Evolutionary conservation across 116 monocot species (phyloP).

Genomic region (Dioscorea cayenensis): DNA sequence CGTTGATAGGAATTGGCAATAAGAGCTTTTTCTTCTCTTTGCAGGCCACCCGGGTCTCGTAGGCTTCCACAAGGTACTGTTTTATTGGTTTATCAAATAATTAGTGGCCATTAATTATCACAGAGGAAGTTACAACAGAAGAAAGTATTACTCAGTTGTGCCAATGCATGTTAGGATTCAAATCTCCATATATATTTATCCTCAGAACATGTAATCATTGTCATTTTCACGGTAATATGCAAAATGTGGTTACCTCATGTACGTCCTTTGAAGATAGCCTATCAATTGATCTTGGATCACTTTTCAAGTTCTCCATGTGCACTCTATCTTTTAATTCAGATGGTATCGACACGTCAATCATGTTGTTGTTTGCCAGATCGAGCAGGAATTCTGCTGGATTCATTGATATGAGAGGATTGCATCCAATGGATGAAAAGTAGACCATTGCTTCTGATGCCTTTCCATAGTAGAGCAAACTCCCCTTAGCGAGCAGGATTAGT

Average conservation of each 20-base stretch:
- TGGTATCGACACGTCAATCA: slow-evolving; percentile 55
- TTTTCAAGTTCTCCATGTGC: slow-evolving; percentile 35
- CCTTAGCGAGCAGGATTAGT: slow-evolving; percentile 67
- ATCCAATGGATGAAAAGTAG: slow-evolving; percentile 73
- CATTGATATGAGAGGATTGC: slow-evolving; percentile 73
- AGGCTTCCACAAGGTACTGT: slow-evolving; percentile 86
- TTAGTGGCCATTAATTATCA: no score
- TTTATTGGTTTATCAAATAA: slow-evolving; percentile 2
- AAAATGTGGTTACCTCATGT: slow-evolving; percentile 11
- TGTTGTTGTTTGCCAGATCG: slow-evolving; percentile 76
- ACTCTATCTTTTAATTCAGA: slow-evolving; percentile 59
- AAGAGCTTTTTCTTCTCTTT: slow-evolving; percentile 49
- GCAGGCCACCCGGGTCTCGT: slow-evolving; percentile 55
- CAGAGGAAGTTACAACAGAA: no score
- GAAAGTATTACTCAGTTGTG: no score
- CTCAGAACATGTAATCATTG: no score
- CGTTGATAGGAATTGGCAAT: slow-evolving; percentile 37
- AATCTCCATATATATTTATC: no score
- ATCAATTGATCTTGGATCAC: slow-evolving; percentile 24
- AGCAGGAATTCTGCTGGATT: slow-evolving; percentile 87
- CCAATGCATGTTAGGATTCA: no score
- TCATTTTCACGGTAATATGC: not conserved
- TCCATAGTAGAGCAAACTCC: slow-evolving; percentile 71
- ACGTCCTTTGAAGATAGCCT: slow-evolving; percentile 60
- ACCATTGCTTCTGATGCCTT: slow-evolving; percentile 72